Percentiles rank a stretch among this genome's conserved stretches.
These are phyloP conservation scores for Gonapodya prolifera DNA, from an alignment of 192 early-diverging fungal species.

Conservation along the genomic window DNA sequence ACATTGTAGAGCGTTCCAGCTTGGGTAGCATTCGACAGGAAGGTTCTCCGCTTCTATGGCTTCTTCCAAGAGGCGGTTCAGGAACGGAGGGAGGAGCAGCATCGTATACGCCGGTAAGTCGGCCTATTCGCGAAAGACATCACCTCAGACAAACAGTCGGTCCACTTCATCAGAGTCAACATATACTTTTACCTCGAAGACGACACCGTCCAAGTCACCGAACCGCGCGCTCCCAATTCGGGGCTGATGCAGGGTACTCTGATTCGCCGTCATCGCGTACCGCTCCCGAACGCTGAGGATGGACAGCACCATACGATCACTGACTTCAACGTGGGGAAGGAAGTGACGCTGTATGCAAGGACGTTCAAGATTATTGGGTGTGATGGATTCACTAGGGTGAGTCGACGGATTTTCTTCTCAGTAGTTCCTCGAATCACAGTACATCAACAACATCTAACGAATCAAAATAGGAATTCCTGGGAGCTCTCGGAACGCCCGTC, in stretches of 20 bases:
- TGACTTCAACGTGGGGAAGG: constrained; percentile 10
- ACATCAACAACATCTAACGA: background rate
- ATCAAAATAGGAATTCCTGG: constrained; percentile 2
- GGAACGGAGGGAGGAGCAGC: constrained; percentile 11
- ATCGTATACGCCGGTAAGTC: constrained; percentile 8
- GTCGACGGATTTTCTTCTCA: no score
- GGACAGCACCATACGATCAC: constrained; percentile 4
- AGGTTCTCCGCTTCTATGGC: constrained; percentile 13
- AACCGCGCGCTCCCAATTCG: constrained; percentile 1
- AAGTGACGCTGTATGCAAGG: constrained; percentile 6
- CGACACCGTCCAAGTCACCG: constrained; percentile 11
- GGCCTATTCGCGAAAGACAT: background rate
- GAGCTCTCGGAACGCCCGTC: constrained; percentile 3
- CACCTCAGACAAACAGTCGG: background rate
- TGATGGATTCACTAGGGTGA: constrained; percentile 9
- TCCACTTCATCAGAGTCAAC: constrained; percentile 7
- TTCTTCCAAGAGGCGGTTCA: constrained; percentile 10
- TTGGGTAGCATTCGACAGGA: constrained; percentile 11
- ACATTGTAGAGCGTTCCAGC: constrained; percentile 9
- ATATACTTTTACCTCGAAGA: constrained; percentile 12
- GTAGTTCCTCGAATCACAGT: no score
- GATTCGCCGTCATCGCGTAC: constrained; percentile 7
- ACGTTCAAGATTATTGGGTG: constrained; percentile 9
- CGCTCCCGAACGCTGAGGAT: background rate
- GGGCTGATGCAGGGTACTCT: constrained; percentile 7